Conservation (phyloP, 257 asterid species). For the Fraxinus anomala region DNA sequence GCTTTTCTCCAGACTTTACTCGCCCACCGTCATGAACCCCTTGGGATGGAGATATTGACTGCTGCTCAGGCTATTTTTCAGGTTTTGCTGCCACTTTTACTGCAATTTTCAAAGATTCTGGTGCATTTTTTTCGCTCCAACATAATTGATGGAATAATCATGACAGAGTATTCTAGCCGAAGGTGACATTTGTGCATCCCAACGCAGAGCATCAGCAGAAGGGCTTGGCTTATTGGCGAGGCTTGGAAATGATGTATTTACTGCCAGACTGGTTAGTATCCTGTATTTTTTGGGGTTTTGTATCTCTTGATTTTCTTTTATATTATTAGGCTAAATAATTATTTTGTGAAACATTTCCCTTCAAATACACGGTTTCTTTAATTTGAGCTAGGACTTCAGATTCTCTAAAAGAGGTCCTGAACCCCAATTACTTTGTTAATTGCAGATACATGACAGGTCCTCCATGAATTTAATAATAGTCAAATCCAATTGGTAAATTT, state of each 20-base stretch:
- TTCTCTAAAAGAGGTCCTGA: conserved; percentile 14
- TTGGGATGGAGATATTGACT: conserved; percentile 70
- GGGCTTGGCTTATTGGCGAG: conserved; percentile 97
- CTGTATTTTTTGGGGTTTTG: conserved; percentile 17
- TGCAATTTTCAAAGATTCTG: conserved; percentile 18
- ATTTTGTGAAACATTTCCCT: not conserved
- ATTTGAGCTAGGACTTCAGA: not conserved
- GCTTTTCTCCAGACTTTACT: conserved; percentile 67
- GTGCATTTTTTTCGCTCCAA: conserved; percentile 21
- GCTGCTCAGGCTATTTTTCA: conserved; percentile 91
- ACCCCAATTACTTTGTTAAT: conserved; percentile 15
- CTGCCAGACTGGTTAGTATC: conserved; percentile 92
- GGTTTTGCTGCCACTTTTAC: conserved; percentile 49
- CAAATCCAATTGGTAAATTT: conserved; percentile 1
- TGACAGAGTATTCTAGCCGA: conserved; percentile 84
- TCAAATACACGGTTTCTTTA: not conserved
- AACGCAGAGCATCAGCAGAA: conserved; percentile 94
- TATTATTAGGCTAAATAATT: not conserved
- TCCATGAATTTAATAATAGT: conserved; percentile 7
- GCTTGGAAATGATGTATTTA: conserved; percentile 88
- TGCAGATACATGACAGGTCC: conserved; percentile 12
- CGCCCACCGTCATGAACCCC: conserved; percentile 84
- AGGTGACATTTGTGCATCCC: conserved; percentile 96
- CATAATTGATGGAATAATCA: conserved; percentile 31
- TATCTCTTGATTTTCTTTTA: conserved; percentile 23